A percentile compares a stretch with the other conserved stretches of the same genome.
Evolutionary conservation across 2,329 filamentous ascomycete species (phyloP).

Genomic region (Aureobasidium pullulans): DNA sequence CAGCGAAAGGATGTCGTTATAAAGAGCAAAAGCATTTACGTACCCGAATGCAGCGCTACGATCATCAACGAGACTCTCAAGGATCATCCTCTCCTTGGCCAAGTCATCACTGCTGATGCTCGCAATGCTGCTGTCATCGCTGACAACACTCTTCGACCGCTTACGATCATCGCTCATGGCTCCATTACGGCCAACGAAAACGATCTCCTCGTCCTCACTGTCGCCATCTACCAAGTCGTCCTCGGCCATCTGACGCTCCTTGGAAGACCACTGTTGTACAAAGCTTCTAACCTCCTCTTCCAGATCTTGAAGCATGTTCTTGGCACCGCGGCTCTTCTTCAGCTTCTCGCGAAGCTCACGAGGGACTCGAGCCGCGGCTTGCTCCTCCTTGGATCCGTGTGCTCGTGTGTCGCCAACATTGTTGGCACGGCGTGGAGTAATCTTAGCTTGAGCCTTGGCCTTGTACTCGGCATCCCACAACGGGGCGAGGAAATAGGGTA

Average conservation of each 20-base stretch:
- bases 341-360: conserved; percentile 72
- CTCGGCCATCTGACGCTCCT: conserved; percentile 44
- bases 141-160: conserved; percentile 42
- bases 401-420: conserved; percentile 19
- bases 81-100: conserved; percentile 63
- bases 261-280: conserved; percentile 53
- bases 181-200: conserved; percentile 70
- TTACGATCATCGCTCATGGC: conserved; percentile 53
- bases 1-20: neutral
- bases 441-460: conserved; percentile 29
- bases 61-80: conserved; percentile 71
- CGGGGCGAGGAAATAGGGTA: conserved; percentile 84
- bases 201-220: conserved; percentile 75
- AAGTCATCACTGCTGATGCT: conserved; percentile 32
- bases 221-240: conserved; percentile 39
- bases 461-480: conserved; percentile 63
- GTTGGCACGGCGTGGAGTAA: conserved; percentile 17
- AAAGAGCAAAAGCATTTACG: conserved; percentile 28
- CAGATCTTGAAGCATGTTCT: conserved; percentile 70
- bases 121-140: neutral
- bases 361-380: conserved; percentile 52
- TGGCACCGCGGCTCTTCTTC: conserved; percentile 72
- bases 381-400: conserved; percentile 33
- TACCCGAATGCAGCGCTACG: conserved; percentile 75
- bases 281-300: conserved; percentile 79